These are phyloP conservation scores for Hymenotorrendiella dingleyae DNA, from an alignment of 2,329 filamentous ascomycete genomes.

Conservation along the genomic window DNA sequence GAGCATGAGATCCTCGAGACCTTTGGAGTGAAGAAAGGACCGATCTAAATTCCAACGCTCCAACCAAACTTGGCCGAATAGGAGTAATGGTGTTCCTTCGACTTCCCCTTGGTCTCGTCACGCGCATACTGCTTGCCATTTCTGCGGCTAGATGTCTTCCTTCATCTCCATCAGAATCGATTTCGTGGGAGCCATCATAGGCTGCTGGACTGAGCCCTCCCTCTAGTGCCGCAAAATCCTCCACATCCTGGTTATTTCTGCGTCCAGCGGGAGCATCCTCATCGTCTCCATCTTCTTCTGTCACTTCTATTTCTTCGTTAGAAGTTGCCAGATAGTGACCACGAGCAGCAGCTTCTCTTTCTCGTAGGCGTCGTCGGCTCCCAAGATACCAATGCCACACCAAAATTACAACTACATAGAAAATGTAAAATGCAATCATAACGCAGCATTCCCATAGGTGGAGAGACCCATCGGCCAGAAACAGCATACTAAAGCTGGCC, in stretches of 20 bases:
- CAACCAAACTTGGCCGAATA: conserved; percentile 88
- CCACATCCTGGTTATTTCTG: conserved; percentile 23
- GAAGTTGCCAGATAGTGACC: conserved; percentile 63
- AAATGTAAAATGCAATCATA: conserved; percentile 88
- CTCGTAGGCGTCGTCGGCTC: conserved; percentile 51
- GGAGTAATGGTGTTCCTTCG: conserved; percentile 72
- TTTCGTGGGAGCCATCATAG: conserved; percentile 35
- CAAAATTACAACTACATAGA: conserved; percentile 86
- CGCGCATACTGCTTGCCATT: conserved; percentile 87
- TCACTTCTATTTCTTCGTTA: conserved; percentile 46
- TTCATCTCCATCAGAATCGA: conserved; percentile 48
- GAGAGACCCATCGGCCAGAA: conserved; percentile 78
- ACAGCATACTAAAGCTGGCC: conserved; percentile 78
- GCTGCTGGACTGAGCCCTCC: conserved; percentile 33
- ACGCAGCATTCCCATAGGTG: conserved; percentile 81
- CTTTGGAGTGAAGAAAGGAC: conserved; percentile 82
- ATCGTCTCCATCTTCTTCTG: conserved; percentile 59
- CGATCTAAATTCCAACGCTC: conserved; percentile 88
- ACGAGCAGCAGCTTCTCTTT: conserved; percentile 65
- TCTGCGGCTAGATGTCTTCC: conserved; percentile 69
- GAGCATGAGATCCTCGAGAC: conserved; percentile 68
- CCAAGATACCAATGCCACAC: conserved; percentile 84
- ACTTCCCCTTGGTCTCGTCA: conserved; percentile 61
- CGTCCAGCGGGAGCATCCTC: conserved; percentile 41
- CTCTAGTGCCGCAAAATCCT: conserved; percentile 29